phyloP scores from a whole-genome alignment of 1,284 basidiomycete species.

The Sparassis latifolia region DNA sequence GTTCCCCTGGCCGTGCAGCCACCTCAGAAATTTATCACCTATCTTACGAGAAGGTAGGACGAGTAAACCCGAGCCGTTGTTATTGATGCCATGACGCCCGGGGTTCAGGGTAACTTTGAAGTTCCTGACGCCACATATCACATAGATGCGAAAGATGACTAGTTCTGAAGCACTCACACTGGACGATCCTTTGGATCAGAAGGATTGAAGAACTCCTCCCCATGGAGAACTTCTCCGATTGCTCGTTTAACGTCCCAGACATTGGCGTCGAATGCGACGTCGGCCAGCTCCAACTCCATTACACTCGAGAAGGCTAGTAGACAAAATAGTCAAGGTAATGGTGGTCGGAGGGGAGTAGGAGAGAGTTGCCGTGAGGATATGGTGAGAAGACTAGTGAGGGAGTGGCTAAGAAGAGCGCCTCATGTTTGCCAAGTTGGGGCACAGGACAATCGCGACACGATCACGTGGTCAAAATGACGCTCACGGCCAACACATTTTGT shows the following conservation, averaged over 20 bases:
- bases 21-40: conserved; percentile 41
- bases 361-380: background rate
- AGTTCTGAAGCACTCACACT: conserved; percentile 24
- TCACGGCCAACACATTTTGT: too few species aligned
- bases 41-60: conserved; percentile 38
- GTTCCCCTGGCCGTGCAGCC: conserved; percentile 29
- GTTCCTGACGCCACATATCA: conserved; percentile 29
- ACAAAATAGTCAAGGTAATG: background rate
- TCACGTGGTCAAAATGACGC: too few species aligned
- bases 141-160: conserved; percentile 1
- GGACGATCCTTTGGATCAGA: conserved; percentile 28
- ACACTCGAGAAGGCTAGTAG: too few species aligned
- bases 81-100: conserved; percentile 43
- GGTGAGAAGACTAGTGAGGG: too few species aligned
- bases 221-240: conserved; percentile 50
- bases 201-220: conserved; percentile 40
- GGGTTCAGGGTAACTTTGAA: conserved; percentile 51
- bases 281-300: conserved; percentile 49
- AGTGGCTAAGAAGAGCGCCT: too few species aligned
- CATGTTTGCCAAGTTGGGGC: too few species aligned
- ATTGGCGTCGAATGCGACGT: conserved; percentile 40
- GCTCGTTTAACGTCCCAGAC: conserved; percentile 50
- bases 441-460: too few species aligned
- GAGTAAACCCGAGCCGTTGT: conserved; percentile 50
- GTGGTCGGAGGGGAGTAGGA: background rate